Conservation (phyloP, 345 rosid genomes). For the Eucalyptus cloeziana region DNA sequence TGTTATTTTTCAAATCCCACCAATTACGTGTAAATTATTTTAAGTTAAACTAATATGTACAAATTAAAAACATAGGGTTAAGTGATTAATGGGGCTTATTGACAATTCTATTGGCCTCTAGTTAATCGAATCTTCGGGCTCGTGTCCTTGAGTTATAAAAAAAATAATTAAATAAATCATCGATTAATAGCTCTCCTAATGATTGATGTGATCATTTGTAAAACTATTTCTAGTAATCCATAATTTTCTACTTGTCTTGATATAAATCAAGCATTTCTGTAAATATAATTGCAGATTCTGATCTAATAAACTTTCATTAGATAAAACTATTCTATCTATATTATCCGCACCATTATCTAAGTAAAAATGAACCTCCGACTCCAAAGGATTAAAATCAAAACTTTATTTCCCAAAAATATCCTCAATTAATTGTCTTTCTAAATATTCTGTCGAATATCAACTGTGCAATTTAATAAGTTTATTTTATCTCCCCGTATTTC, state of each 20-base stretch:
- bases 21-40: not conserved
- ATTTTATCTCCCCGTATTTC: not conserved
- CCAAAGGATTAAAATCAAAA: not conserved
- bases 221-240: not conserved
- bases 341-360: fast-evolving
- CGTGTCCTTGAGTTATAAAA: fast-evolving
- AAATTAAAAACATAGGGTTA: fast-evolving
- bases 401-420: not conserved
- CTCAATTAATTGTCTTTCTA: not conserved
- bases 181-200: fast-evolving
- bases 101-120: not conserved
- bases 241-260: not conserved
- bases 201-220: not conserved
- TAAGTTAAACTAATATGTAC: not conserved
- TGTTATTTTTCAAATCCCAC: not conserved
- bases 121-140: fast-evolving
- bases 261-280: not conserved
- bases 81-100: not conserved
- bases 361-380: not conserved
- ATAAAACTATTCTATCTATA: not conserved
- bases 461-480: not conserved
- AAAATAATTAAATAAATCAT: not conserved
- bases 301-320: fast-evolving
- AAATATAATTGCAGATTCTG: not conserved
- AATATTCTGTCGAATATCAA: not conserved